A percentile compares a stretch with the other conserved stretches of the same genome.
These are phyloP conservation scores for Aegilops tauschii DNA, from an alignment of 176 grass and related monocot species.

Conservation along the genomic window DNA sequence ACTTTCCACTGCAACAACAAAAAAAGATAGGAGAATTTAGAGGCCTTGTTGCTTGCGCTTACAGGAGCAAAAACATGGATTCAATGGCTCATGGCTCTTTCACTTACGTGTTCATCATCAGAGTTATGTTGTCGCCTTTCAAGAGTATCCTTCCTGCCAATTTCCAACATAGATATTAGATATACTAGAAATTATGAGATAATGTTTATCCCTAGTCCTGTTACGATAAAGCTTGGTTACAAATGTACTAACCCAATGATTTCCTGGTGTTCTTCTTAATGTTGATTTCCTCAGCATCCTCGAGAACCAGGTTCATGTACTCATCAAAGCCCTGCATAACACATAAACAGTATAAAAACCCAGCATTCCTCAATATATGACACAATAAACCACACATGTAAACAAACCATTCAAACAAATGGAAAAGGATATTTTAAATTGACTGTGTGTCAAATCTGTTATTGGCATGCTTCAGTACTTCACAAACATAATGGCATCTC, in stretches of 20 bases:
- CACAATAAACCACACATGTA: too few relatives aligned
- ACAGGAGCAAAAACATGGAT: background rate
- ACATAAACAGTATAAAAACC: background rate
- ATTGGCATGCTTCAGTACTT: too few relatives aligned
- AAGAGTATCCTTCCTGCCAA: constrained; percentile 66
- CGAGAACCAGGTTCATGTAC: constrained; percentile 98
- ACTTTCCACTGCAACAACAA: constrained; percentile 42
- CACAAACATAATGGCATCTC: too few relatives aligned
- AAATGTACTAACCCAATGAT: constrained; percentile 53
- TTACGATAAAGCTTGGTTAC: background rate
- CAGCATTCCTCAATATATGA: background rate
- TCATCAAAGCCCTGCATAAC: constrained; percentile 79
- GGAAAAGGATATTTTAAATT: too few relatives aligned
- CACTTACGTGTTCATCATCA: constrained; percentile 93
- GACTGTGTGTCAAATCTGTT: too few relatives aligned
- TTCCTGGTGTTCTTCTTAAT: constrained; percentile 55
- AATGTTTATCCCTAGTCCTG: background rate
- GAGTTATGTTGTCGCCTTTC: constrained; percentile 96
- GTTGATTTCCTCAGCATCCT: constrained; percentile 68
- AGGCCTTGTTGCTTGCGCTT: background rate
- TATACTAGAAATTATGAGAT: background rate
- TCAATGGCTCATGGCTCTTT: background rate
- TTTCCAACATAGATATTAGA: background rate
- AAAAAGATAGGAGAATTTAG: background rate
- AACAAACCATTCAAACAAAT: too few relatives aligned